These are phyloP conservation scores for Paraconiothyrium sp. DNA, from an alignment of 2,329 filamentous ascomycete genomes.

Conservation along the genomic window DNA sequence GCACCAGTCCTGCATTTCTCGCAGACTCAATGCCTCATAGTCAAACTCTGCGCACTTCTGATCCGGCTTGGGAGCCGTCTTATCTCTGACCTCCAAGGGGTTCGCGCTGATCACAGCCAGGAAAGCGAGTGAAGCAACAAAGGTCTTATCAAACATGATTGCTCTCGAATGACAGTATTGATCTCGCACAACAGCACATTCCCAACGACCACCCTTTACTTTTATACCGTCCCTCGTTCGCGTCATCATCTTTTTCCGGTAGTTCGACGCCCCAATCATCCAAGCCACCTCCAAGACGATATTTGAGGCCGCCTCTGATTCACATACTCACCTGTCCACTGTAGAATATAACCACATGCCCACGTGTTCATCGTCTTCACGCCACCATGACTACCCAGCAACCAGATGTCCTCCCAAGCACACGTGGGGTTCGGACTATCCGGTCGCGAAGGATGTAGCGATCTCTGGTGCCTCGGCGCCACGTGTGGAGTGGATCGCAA, in stretches of 20 bases:
- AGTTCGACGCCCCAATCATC: not conserved
- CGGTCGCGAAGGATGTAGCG: not conserved
- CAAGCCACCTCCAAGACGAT: not conserved
- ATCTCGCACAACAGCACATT: not conserved
- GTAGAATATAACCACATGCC: not conserved
- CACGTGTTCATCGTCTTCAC: not conserved
- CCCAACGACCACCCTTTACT: not conserved
- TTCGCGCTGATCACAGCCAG: not conserved
- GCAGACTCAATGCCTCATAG: not conserved
- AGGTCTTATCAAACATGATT: not conserved
- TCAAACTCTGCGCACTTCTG: not conserved
- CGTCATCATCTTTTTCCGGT: not conserved
- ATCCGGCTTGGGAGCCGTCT: not conserved
- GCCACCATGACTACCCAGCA: not conserved
- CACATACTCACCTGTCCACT: not conserved
- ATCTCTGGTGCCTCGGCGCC: not conserved
- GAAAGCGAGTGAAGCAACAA: not conserved
- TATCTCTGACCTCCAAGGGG: not conserved
- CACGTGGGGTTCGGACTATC: constrained; percentile 5
- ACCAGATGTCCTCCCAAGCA: not conserved
- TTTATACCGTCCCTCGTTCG: not conserved
- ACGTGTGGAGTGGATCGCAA: not conserved
- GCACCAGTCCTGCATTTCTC: not conserved
- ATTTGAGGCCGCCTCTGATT: not conserved
- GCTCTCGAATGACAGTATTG: not conserved